Conservation (phyloP, 1,284 basidiomycete species). For the Gymnopus androsaceus region DNA sequence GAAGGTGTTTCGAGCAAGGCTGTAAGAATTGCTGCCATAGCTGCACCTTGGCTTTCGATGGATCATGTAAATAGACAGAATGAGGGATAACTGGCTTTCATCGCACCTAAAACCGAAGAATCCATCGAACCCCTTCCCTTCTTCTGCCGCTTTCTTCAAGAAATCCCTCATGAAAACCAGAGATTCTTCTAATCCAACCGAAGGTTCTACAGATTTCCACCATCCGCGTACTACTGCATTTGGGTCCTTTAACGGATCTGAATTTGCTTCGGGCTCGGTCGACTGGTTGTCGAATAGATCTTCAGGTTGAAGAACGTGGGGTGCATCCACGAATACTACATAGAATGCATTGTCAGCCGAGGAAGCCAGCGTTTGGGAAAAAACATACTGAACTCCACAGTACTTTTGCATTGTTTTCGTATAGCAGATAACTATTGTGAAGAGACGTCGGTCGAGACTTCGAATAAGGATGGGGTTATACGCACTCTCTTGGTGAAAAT, state of each 20-base stretch:
- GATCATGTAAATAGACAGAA: background rate
- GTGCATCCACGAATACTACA: conserved; percentile 81
- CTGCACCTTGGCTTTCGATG: conserved; percentile 71
- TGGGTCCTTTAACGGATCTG: conserved; percentile 52
- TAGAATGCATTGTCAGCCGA: background rate
- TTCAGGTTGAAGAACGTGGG: conserved; percentile 71
- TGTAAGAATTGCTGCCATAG: conserved; percentile 73
- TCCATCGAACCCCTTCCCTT: conserved; percentile 49
- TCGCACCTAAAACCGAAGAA: conserved; percentile 80
- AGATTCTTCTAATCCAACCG: conserved; percentile 62
- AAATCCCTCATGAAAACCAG: conserved; percentile 49
- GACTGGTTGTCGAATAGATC: conserved; percentile 65
- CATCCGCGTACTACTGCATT: conserved; percentile 64
- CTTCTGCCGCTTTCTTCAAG: conserved; percentile 38
- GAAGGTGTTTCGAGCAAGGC: conserved; percentile 50
- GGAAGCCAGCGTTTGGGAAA: background rate
- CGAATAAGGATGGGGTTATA: conserved; percentile 11
- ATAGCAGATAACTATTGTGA: conserved; percentile 68
- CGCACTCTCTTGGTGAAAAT: conserved; percentile 82
- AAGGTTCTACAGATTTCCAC: conserved; percentile 61
- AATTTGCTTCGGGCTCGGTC: conserved; percentile 43
- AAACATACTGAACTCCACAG: conserved; percentile 65
- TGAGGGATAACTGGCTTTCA: background rate
- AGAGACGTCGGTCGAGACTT: conserved; percentile 15
- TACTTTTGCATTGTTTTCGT: conserved; percentile 66